These are phyloP conservation scores for Acanthamoeba royreba DNA, from an alignment of 208 protist genomes.

Conservation along the genomic window DNA sequence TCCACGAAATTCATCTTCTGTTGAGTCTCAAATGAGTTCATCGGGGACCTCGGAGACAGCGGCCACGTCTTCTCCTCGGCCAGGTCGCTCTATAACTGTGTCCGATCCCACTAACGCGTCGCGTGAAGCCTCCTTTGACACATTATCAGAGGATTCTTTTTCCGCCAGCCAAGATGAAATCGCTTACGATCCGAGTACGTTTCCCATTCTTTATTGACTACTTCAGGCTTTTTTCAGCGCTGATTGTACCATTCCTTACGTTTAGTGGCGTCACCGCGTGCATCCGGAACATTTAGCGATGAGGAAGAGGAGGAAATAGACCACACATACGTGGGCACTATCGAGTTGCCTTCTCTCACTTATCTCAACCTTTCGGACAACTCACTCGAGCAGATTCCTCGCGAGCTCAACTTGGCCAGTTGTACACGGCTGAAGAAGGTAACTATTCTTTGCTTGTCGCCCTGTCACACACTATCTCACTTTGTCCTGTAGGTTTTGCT, in stretches of 20 bases:
- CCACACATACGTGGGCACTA: background rate
- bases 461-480: background rate
- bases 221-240: too few relatives aligned
- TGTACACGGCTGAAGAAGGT: background rate
- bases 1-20: background rate
- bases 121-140: background rate
- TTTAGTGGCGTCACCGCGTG: too few relatives aligned
- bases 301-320: background rate
- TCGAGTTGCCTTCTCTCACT: slow-evolving; percentile 32
- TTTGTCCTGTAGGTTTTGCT: background rate
- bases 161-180: background rate
- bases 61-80: background rate
- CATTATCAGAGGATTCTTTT: background rate
- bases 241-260: too few relatives aligned
- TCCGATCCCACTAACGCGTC: background rate
- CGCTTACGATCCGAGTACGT: too few relatives aligned
- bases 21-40: background rate
- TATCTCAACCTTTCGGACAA: slow-evolving; percentile 32
- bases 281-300: too few relatives aligned
- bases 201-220: too few relatives aligned
- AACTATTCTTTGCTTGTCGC: background rate
- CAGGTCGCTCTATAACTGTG: background rate
- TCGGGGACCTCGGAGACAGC: background rate
- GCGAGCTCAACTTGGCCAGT: slow-evolving; percentile 24
- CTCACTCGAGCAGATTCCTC: background rate